Evolutionary conservation across 2,329 filamentous ascomycete genomes (phyloP), one percentile per base, ranked within the genome.

Genomic region (Whalleya microplaca): DNA sequence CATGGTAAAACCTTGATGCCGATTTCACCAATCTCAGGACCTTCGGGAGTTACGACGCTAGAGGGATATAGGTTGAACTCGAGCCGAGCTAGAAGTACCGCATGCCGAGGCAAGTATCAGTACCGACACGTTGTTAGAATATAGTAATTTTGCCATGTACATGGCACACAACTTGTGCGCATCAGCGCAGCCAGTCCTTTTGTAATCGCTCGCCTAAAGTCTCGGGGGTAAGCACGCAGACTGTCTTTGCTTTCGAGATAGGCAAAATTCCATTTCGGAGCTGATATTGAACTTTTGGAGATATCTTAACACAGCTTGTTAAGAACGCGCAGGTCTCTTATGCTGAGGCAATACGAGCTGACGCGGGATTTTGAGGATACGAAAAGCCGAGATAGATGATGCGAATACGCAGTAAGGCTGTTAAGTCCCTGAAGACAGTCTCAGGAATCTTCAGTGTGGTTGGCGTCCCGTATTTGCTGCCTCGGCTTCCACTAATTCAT

Each of bases 271-370:
- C 23, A 9, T 4, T 9, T 27, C 23, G 23, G 23, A 27, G 23
- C 9, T 27, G 9, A 9, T 9, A 27, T 27, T 27, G 23, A 8
- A 37, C 32, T 16, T 5, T 16, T 14, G 10, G 32, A 37, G 8
- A 37, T 14, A 37, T 12, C 32, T 37, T 37, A 37, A 37, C 32
- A 16, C 9, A 14, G 32, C 32, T 3, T 37, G 32, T 37, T 16
- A 37, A 37, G 32, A 16, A 14, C 14, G 32, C 32, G 14, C 3
- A 16, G 14, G 32, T 8, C 9, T 37, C 14, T 49, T 47, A 56
- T 21, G 48, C 43, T 47, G 50, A 46, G 48, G 53, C 53, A 62
- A 59, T 50, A 59, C 56, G 59, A 61, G 49, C 56, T 58, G 41
- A 54, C 47, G 48, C 45, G 53, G 48, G 16, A 47, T 50, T 43